Conservation (phyloP, 768 basidiomycete species). For the Lactarius sp. region DNA sequence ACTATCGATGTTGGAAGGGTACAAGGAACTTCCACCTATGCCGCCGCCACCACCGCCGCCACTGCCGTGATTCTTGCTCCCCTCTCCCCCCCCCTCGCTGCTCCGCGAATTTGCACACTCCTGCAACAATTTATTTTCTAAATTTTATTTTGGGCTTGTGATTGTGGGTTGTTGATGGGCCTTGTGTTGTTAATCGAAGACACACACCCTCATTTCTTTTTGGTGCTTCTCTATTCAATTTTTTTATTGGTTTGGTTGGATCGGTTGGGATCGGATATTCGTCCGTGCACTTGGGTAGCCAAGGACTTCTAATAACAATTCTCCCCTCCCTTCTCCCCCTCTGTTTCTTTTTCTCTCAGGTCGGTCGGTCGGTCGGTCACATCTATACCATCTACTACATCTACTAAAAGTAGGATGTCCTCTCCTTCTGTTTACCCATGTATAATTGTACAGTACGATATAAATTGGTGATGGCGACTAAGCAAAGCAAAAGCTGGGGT, state of each 20-base stretch:
- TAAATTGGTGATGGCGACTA: too few relatives aligned
- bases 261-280: not conserved
- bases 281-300: too few relatives aligned
- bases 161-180: not conserved
- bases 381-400: slow-evolving; percentile 12
- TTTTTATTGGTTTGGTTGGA: not conserved
- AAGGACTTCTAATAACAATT: too few relatives aligned
- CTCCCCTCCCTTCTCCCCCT: too few relatives aligned
- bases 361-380: not conserved
- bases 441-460: slow-evolving; percentile 6
- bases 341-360: not conserved
- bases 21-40: not conserved
- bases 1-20: not conserved
- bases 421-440: not conserved
- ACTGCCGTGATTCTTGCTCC: not conserved
- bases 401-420: not conserved
- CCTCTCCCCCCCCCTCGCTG: not conserved
- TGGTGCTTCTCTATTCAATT: not conserved
- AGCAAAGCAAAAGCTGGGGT: too few relatives aligned
- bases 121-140: not conserved
- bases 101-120: not conserved
- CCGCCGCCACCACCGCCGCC: slow-evolving; percentile 3
- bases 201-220: not conserved
- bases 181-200: not conserved
- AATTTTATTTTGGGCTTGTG: not conserved